These are phyloP conservation scores for Hymenoscyphus fructigenus DNA, from an alignment of 2,329 filamentous ascomycete species.

Conservation along the genomic window DNA sequence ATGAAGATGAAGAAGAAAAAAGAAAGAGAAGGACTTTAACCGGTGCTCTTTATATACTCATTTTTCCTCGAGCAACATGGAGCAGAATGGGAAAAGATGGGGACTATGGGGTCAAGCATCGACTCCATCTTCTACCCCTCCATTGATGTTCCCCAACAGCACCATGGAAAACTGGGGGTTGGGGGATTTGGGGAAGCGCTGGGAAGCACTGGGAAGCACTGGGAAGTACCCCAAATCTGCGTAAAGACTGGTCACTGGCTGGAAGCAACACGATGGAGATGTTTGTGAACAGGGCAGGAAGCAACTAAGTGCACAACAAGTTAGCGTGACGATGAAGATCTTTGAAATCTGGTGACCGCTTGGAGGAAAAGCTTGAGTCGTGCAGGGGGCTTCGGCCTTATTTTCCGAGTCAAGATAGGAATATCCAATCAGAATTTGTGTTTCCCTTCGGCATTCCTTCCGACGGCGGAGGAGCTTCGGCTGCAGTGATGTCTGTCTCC, in stretches of 20 bases:
- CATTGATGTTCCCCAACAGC: not conserved
- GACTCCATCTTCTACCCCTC: not conserved
- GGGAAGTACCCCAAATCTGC: not conserved
- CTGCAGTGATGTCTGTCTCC: not conserved
- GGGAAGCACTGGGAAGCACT: not conserved
- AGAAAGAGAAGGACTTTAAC: not conserved
- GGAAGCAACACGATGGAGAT: not conserved
- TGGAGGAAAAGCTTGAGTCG: not conserved
- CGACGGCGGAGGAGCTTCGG: not conserved
- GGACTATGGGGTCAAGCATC: not conserved
- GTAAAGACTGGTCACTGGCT: not conserved
- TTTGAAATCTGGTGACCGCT: not conserved
- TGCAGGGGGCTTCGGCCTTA: not conserved
- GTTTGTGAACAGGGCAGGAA: not conserved
- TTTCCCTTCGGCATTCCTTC: not conserved
- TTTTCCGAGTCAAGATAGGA: not conserved
- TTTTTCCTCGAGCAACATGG: not conserved
- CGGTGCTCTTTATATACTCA: not conserved
- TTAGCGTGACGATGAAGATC: not conserved
- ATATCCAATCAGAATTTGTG: not conserved
- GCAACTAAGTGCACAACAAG: not conserved
- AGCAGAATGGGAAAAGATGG: not conserved
- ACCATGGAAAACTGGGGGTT: not conserved
- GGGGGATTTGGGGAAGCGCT: not conserved
- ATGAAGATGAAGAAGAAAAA: not conserved